phyloP scores from a whole-genome alignment of 2,329 filamentous ascomycete species.

The Neonectria punicea region DNA sequence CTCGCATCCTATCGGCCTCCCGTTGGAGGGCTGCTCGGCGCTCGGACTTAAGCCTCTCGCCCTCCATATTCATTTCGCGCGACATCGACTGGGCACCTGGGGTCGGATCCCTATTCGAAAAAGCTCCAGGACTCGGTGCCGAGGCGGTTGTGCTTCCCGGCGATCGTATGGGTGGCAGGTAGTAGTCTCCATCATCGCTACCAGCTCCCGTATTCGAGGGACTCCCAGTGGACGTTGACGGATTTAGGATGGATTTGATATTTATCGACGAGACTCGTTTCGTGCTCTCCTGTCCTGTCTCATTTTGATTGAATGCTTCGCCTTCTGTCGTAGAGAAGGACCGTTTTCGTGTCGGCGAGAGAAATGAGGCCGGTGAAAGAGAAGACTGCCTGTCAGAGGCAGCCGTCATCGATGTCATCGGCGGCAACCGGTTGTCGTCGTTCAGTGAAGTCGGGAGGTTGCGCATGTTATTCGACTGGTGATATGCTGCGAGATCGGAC shows the following conservation, averaged over 20 bases:
- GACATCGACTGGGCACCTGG: conserved; percentile 33
- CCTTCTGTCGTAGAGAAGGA: conserved; percentile 72
- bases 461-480: conserved; percentile 55
- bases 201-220: conserved; percentile 41
- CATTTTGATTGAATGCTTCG: conserved; percentile 53
- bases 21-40: conserved; percentile 73
- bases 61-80: conserved; percentile 51
- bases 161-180: conserved; percentile 55
- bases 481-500: conserved; percentile 62
- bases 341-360: conserved; percentile 71
- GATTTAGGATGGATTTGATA: conserved; percentile 81
- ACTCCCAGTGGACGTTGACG: conserved; percentile 48
- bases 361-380: conserved; percentile 69
- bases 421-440: conserved; percentile 69
- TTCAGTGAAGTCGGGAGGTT: conserved; percentile 55
- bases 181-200: conserved; percentile 53
- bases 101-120: conserved; percentile 48
- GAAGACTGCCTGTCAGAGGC: conserved; percentile 65
- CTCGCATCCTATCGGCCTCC: conserved; percentile 81
- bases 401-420: conserved; percentile 59
- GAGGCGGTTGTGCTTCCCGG: conserved; percentile 54
- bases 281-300: conserved; percentile 58
- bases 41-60: conserved; percentile 67
- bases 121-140: conserved; percentile 54
- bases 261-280: conserved; percentile 80